Evolutionary conservation across 2,329 filamentous ascomycete species (phyloP).

Genomic region (Lecanicillium sp.): DNA sequence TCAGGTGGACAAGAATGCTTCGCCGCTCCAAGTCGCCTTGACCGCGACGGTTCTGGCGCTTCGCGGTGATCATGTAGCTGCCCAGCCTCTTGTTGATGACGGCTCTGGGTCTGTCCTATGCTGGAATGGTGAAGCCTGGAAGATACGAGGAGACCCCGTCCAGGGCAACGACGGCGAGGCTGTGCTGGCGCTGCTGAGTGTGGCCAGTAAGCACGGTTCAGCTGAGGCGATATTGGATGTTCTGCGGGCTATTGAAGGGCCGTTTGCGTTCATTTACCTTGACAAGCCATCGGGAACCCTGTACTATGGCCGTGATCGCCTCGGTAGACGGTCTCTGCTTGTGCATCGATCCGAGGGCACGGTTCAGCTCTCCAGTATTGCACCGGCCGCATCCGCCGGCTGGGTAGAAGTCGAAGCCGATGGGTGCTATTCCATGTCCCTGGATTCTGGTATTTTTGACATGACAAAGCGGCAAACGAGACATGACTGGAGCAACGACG

Average conservation of each 20-base stretch:
- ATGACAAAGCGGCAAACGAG: conserved; percentile 13
- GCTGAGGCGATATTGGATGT: conserved; percentile 37
- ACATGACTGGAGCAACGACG: conserved; percentile 24
- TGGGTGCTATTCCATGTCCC: conserved; percentile 64
- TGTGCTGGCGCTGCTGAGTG: conserved; percentile 54
- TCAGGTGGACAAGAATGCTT: conserved; percentile 17
- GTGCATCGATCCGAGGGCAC: conserved; percentile 34
- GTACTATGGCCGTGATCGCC: conserved; percentile 79
- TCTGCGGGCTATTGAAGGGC: conserved; percentile 62
- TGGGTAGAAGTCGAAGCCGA: conserved; percentile 83
- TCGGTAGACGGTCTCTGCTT: conserved; percentile 80
- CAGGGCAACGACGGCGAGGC: conserved; percentile 69
- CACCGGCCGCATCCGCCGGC: conserved; percentile 39
- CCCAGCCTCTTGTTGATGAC: conserved; percentile 63
- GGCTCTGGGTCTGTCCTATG: conserved; percentile 62
- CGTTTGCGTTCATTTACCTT: conserved; percentile 84
- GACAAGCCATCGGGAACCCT: conserved; percentile 55
- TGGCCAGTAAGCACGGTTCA: conserved; percentile 24
- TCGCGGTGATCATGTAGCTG: conserved; percentile 63
- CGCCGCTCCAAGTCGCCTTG: conserved; percentile 47
- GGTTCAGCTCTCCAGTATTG: conserved; percentile 64
- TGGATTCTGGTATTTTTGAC: conserved; percentile 24
- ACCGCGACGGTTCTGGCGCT: conserved; percentile 84
- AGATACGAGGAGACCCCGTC: conserved; percentile 50
- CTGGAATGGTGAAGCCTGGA: conserved; percentile 98